A percentile compares a stretch with the other conserved stretches of the same genome.
Conservation (phyloP, 148 eudicot species). For the Tetragonia tetragonoides region DNA sequence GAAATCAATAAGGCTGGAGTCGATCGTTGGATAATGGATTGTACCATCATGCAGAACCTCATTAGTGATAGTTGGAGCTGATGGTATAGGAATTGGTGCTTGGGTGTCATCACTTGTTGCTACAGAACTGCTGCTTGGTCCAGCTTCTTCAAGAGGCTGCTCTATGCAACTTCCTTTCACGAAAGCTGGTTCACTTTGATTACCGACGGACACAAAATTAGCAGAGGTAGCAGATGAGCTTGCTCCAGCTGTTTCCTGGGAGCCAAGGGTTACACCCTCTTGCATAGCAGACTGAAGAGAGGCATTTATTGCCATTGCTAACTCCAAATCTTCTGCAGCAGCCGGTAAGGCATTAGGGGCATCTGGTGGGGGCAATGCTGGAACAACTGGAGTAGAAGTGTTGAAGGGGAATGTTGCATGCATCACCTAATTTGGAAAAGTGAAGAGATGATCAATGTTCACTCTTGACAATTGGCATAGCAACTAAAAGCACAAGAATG, state of each 20-base stretch:
- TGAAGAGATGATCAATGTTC: conserved; percentile 1
- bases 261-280: conserved; percentile 34
- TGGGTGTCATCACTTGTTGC: conserved; percentile 27
- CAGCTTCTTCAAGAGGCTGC: conserved; percentile 31
- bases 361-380: conserved; percentile 22
- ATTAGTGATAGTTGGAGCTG: conserved; percentile 56
- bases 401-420: conserved; percentile 71
- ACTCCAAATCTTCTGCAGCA: conserved; percentile 49
- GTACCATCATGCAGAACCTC: conserved; percentile 44
- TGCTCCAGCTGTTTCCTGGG: conserved; percentile 26
- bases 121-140: conserved; percentile 34
- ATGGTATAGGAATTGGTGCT: conserved; percentile 41
- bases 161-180: conserved; percentile 34
- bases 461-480: neutral
- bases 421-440: conserved; percentile 43
- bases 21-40: conserved; percentile 68
- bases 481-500: neutral
- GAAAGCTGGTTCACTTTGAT: conserved; percentile 21
- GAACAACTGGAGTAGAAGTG: conserved; percentile 32
- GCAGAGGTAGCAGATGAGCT: conserved; percentile 33
- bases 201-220: neutral
- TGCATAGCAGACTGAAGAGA: conserved; percentile 62
- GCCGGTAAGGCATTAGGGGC: conserved; percentile 30
- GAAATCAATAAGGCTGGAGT: conserved; percentile 32
- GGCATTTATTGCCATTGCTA: conserved; percentile 72